These are phyloP conservation scores for Apiospora kogelbergensis DNA, from an alignment of 2,329 filamentous ascomycete species.

Conservation along the genomic window DNA sequence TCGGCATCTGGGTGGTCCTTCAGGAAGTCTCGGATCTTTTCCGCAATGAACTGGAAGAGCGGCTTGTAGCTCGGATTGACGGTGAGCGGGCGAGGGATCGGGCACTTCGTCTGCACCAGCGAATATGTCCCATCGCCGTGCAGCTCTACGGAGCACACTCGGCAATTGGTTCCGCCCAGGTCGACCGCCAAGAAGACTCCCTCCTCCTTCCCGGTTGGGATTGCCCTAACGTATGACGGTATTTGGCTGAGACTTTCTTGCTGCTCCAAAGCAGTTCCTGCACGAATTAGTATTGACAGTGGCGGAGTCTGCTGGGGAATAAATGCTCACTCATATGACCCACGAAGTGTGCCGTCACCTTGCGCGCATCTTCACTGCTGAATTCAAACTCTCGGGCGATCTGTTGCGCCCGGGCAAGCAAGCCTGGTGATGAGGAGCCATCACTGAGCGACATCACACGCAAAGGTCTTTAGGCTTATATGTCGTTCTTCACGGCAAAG, in stretches of 20 bases:
- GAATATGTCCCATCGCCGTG: conserved; percentile 68
- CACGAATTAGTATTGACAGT: too few species aligned
- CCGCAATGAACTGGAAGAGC: conserved; percentile 73
- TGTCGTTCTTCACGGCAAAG: not conserved
- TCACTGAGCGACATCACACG: conserved; percentile 8
- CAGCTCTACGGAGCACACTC: conserved; percentile 32
- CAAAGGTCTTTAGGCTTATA: not conserved
- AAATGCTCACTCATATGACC: conserved; percentile 22
- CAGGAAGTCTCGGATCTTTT: conserved; percentile 70
- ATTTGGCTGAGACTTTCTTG: conserved; percentile 68
- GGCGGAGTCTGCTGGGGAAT: too few species aligned
- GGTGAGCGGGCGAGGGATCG: conserved; percentile 24
- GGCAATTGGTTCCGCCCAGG: conserved; percentile 35
- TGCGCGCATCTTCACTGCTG: conserved; percentile 14
- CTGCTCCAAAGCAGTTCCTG: conserved; percentile 50
- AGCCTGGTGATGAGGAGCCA: not conserved
- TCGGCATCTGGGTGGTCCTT: conserved; percentile 50
- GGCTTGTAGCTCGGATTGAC: conserved; percentile 42
- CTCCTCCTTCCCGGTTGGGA: conserved; percentile 78
- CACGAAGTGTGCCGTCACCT: conserved; percentile 19
- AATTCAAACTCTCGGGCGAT: conserved; percentile 15
- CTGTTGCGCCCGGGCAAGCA: conserved; percentile 11
- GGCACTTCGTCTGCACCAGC: conserved; percentile 57
- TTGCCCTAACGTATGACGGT: conserved; percentile 73
- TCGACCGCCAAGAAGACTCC: conserved; percentile 38